Evolutionary conservation across 2,329 filamentous ascomycete genomes (phyloP).

Genomic region (Stromatinia cepivora): DNA sequence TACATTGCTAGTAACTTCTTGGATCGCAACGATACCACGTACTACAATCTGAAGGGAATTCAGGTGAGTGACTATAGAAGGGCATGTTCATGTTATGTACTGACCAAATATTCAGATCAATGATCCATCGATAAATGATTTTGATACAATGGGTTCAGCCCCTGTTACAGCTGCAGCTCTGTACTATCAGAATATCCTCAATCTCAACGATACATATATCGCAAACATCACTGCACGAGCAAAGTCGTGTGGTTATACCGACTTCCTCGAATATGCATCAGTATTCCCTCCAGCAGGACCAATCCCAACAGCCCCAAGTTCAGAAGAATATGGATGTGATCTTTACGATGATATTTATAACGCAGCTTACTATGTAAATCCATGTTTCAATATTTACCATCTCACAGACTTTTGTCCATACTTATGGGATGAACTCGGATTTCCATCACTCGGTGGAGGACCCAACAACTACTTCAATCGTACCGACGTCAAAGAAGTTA

Average conservation of each 20-base stretch:
- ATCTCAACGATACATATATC: constrained; percentile 53
- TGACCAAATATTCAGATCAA: constrained; percentile 47
- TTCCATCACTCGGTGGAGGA: constrained; percentile 53
- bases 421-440: constrained; percentile 37
- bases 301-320: constrained; percentile 46
- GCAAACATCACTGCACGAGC: constrained; percentile 47
- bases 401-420: constrained; percentile 51
- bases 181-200: constrained; percentile 52
- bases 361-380: constrained; percentile 54
- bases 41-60: constrained; percentile 60
- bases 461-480: constrained; percentile 62
- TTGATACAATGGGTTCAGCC: constrained; percentile 35
- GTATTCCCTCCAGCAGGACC: constrained; percentile 58
- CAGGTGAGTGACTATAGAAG: constrained; percentile 39
- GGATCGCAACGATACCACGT: constrained; percentile 50
- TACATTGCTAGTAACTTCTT: constrained; percentile 55
- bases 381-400: constrained; percentile 65
- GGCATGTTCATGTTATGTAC: too few relatives aligned
- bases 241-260: constrained; percentile 53
- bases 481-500: constrained; percentile 57
- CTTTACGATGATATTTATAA: constrained; percentile 46
- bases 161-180: constrained; percentile 52
- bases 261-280: constrained; percentile 50
- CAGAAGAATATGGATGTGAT: constrained; percentile 30
- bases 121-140: constrained; percentile 53